Evolutionary conservation across 768 basidiomycete genomes (phyloP).

Genomic region (Cytidiella melzeri): DNA sequence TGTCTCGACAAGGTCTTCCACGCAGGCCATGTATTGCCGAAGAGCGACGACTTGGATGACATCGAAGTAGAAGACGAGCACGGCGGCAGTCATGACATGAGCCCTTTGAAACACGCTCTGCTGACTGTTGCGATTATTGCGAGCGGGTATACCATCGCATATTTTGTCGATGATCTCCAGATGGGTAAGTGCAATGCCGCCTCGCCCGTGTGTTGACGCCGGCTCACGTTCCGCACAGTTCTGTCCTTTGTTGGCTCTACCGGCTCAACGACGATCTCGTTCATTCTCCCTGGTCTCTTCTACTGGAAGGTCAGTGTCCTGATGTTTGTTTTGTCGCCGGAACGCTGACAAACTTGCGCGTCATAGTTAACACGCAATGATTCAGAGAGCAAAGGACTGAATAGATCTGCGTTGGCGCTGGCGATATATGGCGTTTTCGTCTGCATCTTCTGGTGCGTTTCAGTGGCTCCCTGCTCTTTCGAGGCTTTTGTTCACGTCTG

Average conservation of each 20-base stretch:
- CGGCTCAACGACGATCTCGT: slow-evolving; percentile 94
- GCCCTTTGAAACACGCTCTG: slow-evolving; percentile 56
- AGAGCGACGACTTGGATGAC: slow-evolving; percentile 20
- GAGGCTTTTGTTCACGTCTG: slow-evolving; percentile 10
- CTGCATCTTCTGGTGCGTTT: slow-evolving; percentile 80
- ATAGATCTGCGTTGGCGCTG: slow-evolving; percentile 58
- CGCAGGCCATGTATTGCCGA: slow-evolving; percentile 28
- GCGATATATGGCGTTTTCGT: slow-evolving; percentile 71
- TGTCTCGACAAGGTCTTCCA: slow-evolving; percentile 89
- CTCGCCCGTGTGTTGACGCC: slow-evolving; percentile 9
- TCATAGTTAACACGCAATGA: slow-evolving; percentile 41
- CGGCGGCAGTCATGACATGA: slow-evolving; percentile 57
- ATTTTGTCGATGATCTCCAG: slow-evolving; percentile 71
- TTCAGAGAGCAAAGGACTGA: slow-evolving; percentile 43
- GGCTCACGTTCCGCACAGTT: slow-evolving; percentile 41
- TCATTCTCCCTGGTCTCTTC: slow-evolving; percentile 89
- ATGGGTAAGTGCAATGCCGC: slow-evolving; percentile 45
- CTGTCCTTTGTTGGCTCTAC: slow-evolving; percentile 95
- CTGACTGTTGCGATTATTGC: slow-evolving; percentile 64
- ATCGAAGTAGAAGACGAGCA: slow-evolving; percentile 46
- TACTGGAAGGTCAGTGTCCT: slow-evolving; percentile 73
- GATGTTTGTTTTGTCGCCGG: not conserved
- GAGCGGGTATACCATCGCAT: slow-evolving; percentile 66
- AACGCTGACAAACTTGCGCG: slow-evolving; percentile 7
- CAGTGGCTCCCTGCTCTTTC: not conserved